Percentiles rank a stretch among this genome's conserved stretches.
These are phyloP conservation scores for Ichthyophthirius multifiliis DNA, from an alignment of 169 alveolate genomes.

Conservation along the genomic window DNA sequence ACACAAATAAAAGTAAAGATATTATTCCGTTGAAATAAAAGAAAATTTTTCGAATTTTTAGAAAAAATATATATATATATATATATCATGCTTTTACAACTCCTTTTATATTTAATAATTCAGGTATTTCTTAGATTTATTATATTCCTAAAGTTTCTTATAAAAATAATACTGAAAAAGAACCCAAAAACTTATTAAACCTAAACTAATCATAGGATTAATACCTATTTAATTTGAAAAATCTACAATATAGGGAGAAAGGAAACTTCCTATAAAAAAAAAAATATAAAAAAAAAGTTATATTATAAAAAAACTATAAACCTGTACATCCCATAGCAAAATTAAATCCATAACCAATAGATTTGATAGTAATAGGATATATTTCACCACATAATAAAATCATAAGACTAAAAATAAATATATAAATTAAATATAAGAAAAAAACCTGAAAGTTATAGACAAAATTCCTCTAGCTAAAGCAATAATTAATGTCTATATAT, in stretches of 20 bases:
- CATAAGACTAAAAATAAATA: background rate
- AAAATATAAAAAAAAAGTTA: background rate
- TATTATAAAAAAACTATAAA: background rate
- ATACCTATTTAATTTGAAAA: background rate
- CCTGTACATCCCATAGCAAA: conserved; percentile 5
- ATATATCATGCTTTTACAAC: no score
- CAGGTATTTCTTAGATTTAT: background rate
- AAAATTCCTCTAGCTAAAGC: background rate
- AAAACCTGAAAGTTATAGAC: background rate
- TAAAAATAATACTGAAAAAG: background rate
- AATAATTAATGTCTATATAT: background rate
- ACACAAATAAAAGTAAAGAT: no score
- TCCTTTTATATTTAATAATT: no score
- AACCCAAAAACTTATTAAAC: background rate
- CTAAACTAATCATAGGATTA: background rate
- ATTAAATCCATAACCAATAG: background rate
- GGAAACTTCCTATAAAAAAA: background rate
- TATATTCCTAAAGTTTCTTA: conserved; percentile 4
- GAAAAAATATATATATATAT: no score
- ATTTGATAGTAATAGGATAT: background rate
- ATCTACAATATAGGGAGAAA: background rate
- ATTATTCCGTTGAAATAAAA: no score
- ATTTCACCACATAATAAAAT: background rate
- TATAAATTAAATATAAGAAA: background rate
- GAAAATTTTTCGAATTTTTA: no score